phyloP scores from a whole-genome alignment of 2,329 filamentous ascomycete genomes.

The Fusarium praegraminearum region DNA sequence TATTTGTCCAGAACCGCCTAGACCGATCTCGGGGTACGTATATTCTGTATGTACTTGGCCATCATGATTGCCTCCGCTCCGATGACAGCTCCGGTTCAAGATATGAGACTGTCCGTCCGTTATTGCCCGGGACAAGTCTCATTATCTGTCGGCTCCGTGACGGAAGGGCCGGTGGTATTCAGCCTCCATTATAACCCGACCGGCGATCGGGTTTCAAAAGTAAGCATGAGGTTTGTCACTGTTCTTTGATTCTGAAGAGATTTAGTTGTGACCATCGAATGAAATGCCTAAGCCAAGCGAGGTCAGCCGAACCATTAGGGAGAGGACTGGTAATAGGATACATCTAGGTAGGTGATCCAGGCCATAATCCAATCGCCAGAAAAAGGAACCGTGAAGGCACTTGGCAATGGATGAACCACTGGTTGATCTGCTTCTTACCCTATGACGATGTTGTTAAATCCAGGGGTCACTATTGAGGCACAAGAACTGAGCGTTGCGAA shows the following conservation, averaged over 20 bases:
- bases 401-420: background rate
- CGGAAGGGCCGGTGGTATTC: conserved; percentile 15
- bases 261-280: background rate
- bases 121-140: background rate
- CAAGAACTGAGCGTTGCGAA: background rate
- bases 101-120: background rate
- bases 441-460: background rate
- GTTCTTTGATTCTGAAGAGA: background rate
- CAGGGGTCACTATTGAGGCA: background rate
- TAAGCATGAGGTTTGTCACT: background rate
- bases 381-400: background rate
- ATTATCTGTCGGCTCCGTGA: conserved; percentile 2
- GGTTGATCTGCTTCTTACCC: background rate
- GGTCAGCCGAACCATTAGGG: background rate
- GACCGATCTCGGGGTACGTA: conserved; percentile 1
- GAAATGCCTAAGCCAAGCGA: background rate
- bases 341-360: background rate
- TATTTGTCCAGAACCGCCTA: conserved; percentile 27
- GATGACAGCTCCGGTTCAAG: conserved; percentile 5
- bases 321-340: background rate
- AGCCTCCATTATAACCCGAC: conserved; percentile 18
- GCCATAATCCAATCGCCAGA: background rate
- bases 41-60: background rate
- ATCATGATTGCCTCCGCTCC: background rate
- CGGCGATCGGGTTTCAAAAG: background rate